Evolutionary conservation across 305 asterid genomes (phyloP).

Genomic region (Ajuga reptans): DNA sequence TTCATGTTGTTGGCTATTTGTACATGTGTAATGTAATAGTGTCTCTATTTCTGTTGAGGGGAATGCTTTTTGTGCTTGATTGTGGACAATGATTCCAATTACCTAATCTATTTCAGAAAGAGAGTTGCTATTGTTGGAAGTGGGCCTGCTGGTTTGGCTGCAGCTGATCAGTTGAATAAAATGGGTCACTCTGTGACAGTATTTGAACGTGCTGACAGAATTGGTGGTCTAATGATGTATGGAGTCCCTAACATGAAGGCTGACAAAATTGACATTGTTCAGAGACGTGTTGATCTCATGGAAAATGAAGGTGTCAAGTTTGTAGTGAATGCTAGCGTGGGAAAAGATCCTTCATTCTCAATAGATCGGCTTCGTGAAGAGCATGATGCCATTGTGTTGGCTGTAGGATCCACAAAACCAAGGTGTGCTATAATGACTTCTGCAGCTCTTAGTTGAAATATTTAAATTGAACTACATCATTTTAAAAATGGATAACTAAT

Average conservation of each 20-base stretch:
- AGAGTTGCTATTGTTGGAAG: constrained; percentile 82
- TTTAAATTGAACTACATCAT: not conserved
- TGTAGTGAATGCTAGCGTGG: constrained; percentile 76
- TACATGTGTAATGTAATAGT: not conserved
- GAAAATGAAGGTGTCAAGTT: constrained; percentile 83
- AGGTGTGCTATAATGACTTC: constrained; percentile 43
- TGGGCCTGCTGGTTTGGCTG: constrained; percentile 98
- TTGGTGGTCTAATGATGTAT: constrained; percentile 99
- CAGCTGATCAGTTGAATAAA: constrained; percentile 89
- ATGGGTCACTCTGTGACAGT: constrained; percentile 87
- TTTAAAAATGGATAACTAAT: not conserved
- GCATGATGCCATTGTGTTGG: constrained; percentile 79
- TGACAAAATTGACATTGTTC: constrained; percentile 77
- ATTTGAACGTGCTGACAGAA: constrained; percentile 91
- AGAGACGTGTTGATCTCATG: constrained; percentile 92
- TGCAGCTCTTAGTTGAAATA: not conserved
- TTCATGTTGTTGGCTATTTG: not conserved
- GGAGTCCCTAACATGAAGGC: constrained; percentile 99
- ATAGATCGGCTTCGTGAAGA: constrained; percentile 63
- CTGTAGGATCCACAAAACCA: constrained; percentile 93
- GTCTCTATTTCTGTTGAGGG: not conserved
- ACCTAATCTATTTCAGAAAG: constrained; percentile 45
- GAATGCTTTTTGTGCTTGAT: not conserved
- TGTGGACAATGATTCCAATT: constrained; percentile 11
- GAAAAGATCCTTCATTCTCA: constrained; percentile 62